Base-by-base conservation (phyloP, 495 filamentous ascomycete genomes). In the Aspergillus funiculosus region DNA sequence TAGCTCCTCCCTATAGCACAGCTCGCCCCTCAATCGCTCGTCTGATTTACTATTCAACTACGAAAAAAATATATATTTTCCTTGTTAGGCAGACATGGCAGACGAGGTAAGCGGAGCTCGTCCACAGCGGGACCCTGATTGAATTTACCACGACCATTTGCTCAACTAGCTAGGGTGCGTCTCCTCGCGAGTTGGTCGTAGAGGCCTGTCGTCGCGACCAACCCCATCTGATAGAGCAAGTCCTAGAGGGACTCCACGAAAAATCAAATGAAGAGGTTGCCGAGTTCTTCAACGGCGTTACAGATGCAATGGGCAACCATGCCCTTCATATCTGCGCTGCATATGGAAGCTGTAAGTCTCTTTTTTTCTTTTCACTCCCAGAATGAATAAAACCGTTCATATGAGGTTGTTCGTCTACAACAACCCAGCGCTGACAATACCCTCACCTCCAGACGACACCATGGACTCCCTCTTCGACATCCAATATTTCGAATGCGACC, bases 151-250 rank as follows among this genome's bases (percentile, higher is more conserved):
- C 56, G 49, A 45, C 59, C 48, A 22, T 47, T 38, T 24, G 39
- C n/a, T 10, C n/a, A 20, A 37, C 45, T 32, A 43, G 41, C 48
- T 36, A 96, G 87, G 92, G 92, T 63, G 92, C 94, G 46, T 85
- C 87, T 38, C 79, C 81, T 9, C 68, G 77, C 56, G 94, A 99
- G 65, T 79, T 84, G 53, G 78, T 97, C 45, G 81, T 99, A 64
- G 92, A 95, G 72, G 86, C 94, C 56, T 89, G 84, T 67, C 88
- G 92, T 25, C 82, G 92, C 46, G 87, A 97, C 72, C 95, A 97
- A 66, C 79, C 80, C 51, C 81, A 87, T 30, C 80, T 99, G 32
- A 80, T 99, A 43, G 59, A 74, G 51, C 75, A 81, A 49, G 72
- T 82, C 17, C 56, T 85, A 10, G 47, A 59, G 13, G 43, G 48